Evolutionary conservation across 768 basidiomycete genomes (phyloP), one percentile per base, ranked within the genome.

Genomic region (Phlebiopsis gigantea): DNA sequence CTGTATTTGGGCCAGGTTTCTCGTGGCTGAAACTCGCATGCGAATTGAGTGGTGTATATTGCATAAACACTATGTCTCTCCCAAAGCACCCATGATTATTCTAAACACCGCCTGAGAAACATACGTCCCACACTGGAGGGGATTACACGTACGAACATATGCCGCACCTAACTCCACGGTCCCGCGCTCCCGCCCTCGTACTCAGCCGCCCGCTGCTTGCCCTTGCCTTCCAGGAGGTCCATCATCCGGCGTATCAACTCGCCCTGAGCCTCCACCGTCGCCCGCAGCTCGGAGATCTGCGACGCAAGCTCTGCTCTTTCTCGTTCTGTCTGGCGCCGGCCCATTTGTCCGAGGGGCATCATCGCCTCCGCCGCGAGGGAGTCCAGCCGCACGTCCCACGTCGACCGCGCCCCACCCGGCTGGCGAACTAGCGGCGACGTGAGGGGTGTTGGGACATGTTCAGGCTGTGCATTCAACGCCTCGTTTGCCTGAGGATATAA

Each of bases 251-350:
- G 55, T 56, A 90, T 69, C 67, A 87, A 64, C 63, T 72, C 72
- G 2, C 81, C 80, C 61, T 90, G 87, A 55, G 65, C 66, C 66
- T 87, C 83, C n/a, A 88, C 75, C 6, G 77, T 73, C 5, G 61
- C 67, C 10, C 77, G 73, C 42, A 89, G 71, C 55, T 84, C 83
- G 8, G 74, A 69, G 45, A 90, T 85, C 70, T 90, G 87, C 44
- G 70, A 71, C 58, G 81, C 82, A 42, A 90, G 71, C 67, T 85
- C 85, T 8, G 78, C 78, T 65, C 49, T 22, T 17, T 64, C 60
- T 12, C 46, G 39, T n/a, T 56, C 21, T 7, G 55, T 34, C 15
- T 47, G 58, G 30, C 52, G 30, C 31, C 55, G 44, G 49, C 24
- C 45, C 28, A 51, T 50, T 24, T 50, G 44, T n/a, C 49, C 51